Percentiles rank a stretch among this genome's conserved stretches.
Evolutionary conservation across 2,329 filamentous ascomycete genomes (phyloP).

Genomic region (Didymellaceae sp.): DNA sequence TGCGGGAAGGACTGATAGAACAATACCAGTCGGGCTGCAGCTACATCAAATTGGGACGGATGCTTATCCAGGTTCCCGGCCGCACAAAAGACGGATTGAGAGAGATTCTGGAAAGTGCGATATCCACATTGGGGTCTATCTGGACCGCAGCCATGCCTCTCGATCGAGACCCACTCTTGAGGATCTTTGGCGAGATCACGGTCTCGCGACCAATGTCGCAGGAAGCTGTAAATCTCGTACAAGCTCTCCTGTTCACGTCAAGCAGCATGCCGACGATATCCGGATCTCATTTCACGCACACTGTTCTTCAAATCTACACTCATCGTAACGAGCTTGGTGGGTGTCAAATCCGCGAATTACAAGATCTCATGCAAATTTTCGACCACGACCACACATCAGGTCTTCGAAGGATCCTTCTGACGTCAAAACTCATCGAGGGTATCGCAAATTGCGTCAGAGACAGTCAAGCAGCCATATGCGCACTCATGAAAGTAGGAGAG

Average conservation of each 20-base stretch:
- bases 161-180: conserved; percentile 8
- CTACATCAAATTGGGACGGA: conserved; percentile 22
- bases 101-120: conserved; percentile 21
- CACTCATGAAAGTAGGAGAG: conserved; percentile 22
- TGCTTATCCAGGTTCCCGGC: conserved; percentile 32
- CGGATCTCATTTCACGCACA: conserved; percentile 15
- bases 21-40: conserved; percentile 24
- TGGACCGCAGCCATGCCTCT: conserved; percentile 13
- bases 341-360: conserved; percentile 24
- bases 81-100: conserved; percentile 27
- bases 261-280: conserved; percentile 5
- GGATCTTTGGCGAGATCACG: conserved; percentile 29
- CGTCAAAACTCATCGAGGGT: conserved; percentile 27
- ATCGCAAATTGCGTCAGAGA: conserved; percentile 34
- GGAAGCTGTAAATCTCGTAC: conserved; percentile 29
- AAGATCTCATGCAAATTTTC: conserved; percentile 26
- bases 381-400: conserved; percentile 18
- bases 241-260: conserved; percentile 26
- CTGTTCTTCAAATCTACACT: conserved; percentile 19
- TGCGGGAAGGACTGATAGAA: conserved; percentile 33
- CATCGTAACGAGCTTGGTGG: conserved; percentile 24
- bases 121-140: conserved; percentile 10
- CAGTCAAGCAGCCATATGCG: conserved; percentile 25
- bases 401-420: conserved; percentile 25
- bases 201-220: conserved; percentile 27